Percentiles rank a stretch among this genome's conserved stretches.
Evolutionary conservation across 306 rosid genomes (phyloP).

Genomic region (Cercis canadensis): DNA sequence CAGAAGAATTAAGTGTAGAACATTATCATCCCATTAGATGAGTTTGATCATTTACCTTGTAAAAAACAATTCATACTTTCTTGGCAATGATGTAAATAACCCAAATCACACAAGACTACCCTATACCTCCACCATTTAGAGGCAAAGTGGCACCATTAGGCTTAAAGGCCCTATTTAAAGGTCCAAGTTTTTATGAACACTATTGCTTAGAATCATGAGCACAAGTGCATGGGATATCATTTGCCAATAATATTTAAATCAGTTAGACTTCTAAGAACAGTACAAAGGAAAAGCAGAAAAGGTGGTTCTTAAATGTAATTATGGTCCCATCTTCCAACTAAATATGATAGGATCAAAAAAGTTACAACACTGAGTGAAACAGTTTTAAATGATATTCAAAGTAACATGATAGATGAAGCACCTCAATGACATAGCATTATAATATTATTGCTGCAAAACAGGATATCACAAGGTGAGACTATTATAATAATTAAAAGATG

Average conservation of each 20-base stretch:
- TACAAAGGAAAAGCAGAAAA: slow-evolving; percentile 17
- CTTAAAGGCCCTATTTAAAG: slow-evolving; percentile 3
- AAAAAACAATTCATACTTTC: neutral
- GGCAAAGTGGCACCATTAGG: slow-evolving; percentile 1
- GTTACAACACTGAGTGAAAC: slow-evolving; percentile 16
- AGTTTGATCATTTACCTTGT: neutral
- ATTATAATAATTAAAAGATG: slow-evolving; percentile 13
- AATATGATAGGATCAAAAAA: slow-evolving; percentile 23
- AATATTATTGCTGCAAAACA: slow-evolving; percentile 23
- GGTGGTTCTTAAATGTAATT: slow-evolving; percentile 16
- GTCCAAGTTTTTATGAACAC: slow-evolving; percentile 18
- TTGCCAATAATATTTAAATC: slow-evolving; percentile 31
- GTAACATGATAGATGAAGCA: slow-evolving; percentile 25
- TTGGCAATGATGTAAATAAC: neutral
- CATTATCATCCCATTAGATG: neutral
- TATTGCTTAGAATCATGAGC: slow-evolving; percentile 4
- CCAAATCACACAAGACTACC: neutral
- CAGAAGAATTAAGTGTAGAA: neutral
- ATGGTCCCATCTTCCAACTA: slow-evolving; percentile 28
- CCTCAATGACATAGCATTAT: neutral
- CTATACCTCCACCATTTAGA: neutral
- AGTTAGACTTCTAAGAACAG: slow-evolving; percentile 25
- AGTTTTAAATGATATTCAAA: slow-evolving; percentile 13
- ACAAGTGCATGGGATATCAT: slow-evolving; percentile 13
- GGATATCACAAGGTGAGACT: slow-evolving; percentile 28